These are phyloP conservation scores for Firmiana major DNA, from an alignment of 345 rosid species.

Conservation along the genomic window DNA sequence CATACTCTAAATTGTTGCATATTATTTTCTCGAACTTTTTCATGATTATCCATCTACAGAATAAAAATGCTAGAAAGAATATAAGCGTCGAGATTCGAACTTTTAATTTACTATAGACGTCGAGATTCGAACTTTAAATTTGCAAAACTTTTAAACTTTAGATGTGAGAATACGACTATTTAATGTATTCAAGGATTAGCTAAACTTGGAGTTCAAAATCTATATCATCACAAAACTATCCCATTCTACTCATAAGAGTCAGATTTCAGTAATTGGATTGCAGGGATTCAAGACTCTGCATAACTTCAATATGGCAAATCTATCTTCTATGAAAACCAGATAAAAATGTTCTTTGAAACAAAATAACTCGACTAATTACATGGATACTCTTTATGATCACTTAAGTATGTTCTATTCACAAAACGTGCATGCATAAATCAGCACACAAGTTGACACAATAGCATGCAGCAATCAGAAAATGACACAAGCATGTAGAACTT, in stretches of 20 bases:
- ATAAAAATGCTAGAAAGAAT: too few species aligned
- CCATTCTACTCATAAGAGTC: neutral
- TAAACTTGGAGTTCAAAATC: neutral
- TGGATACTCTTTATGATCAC: neutral
- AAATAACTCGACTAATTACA: neutral
- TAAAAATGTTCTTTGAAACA: neutral
- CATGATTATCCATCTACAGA: neutral
- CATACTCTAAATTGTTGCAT: neutral
- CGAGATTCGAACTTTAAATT: too few species aligned
- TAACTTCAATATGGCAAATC: neutral
- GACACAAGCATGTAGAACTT: neutral
- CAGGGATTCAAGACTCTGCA: neutral
- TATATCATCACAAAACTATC: neutral
- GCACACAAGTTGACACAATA: neutral
- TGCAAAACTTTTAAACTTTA: too few species aligned
- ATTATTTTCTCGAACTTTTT: neutral
- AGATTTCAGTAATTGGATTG: neutral
- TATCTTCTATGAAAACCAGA: neutral
- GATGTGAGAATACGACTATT: too few species aligned
- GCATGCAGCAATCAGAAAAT: neutral
- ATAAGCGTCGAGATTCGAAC: too few species aligned
- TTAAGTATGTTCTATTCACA: neutral
- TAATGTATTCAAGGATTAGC: too few species aligned
- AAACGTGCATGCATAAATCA: neutral
- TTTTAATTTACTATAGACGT: too few species aligned